Base-by-base conservation (phyloP, 495 filamentous ascomycete genomes). In the Neurospora sp. region DNA sequence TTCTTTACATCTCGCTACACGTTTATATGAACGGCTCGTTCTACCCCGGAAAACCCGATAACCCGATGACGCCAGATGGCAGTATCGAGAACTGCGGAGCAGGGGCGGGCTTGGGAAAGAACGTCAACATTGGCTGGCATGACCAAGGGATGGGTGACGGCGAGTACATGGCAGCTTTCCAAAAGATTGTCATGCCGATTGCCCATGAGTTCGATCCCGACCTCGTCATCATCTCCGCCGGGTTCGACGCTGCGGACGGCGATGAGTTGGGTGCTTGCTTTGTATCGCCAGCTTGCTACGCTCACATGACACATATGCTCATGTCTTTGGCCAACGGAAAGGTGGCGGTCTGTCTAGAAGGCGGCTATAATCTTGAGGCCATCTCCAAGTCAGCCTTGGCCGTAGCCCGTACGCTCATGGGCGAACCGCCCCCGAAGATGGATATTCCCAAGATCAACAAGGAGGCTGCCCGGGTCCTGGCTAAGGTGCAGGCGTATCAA, bases 251-350 rank as follows among this genome's bases (percentile, higher is more conserved):
- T 6, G 96, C 96, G 3, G 93, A 89, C 59, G 96, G 96, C 9
- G 96, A 99, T 81, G 90, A 92, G 71, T 86, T 99, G 22, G 96
- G 96, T 44, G 93, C 90, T 40, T 99, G 96, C 79, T 94, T 91
- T 76, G 95, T 98, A 6, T 90, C 94, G 0, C 96, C 96, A 0
- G 81, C 89, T 31, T 95, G 96, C 78, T 99, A 98, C 79, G 93
- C 94, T 22, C 95, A 98, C 77, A 98, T 99, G 96, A 98, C 96
- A 9, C 93, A 97, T 78, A 97, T 98, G 94, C 87, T 99, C 20
- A 98, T 98, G 94, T 91, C 91, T 14, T 87, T 99, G n/a, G 94
- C 96, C 3, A 85, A 90, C 61, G 96, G 96, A 44, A 97, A 96
- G 79, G 85, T 98, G 65, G 93, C 92, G 10, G 93, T 97, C 35